Percentiles rank a stretch among this genome's conserved stretches.
These are phyloP conservation scores for Chytriomyces confervae DNA, from an alignment of 192 early-diverging fungal genomes.

Conservation along the genomic window DNA sequence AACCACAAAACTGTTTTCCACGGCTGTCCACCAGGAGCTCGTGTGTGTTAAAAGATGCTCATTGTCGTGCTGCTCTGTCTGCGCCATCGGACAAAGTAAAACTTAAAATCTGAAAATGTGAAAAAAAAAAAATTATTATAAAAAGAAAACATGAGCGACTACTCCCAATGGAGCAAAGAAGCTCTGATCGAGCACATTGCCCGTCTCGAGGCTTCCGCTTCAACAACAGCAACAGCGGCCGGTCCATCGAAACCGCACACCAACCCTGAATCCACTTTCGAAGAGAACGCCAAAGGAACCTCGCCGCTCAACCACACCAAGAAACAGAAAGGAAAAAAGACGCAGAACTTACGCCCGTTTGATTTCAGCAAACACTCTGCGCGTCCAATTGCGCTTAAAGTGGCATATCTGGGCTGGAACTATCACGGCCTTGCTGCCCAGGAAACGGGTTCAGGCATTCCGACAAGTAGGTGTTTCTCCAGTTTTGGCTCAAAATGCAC, in stretches of 20 bases:
- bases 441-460: slow-evolving; percentile 49
- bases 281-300: slow-evolving; percentile 2
- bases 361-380: slow-evolving; percentile 79
- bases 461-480: slow-evolving; percentile 19
- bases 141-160: slow-evolving; percentile 19
- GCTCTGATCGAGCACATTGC: slow-evolving; percentile 61
- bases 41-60: too few relatives aligned
- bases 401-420: slow-evolving; percentile 91
- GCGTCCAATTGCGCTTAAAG: slow-evolving; percentile 81
- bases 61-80: slow-evolving; percentile 36
- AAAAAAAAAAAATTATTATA: slow-evolving; percentile 14
- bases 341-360: slow-evolving; percentile 53
- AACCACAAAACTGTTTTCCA: too few relatives aligned
- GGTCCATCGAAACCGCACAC: background rate
- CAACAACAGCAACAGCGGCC: background rate
- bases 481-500: background rate
- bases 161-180: slow-evolving; percentile 59
- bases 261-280: background rate
- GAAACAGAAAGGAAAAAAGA: slow-evolving; percentile 42
- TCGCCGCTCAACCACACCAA: background rate
- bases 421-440: slow-evolving; percentile 88
- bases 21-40: too few relatives aligned
- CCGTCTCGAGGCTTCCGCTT: slow-evolving; percentile 43
- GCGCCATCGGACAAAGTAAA: slow-evolving; percentile 48
- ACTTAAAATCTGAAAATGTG: background rate